Percentiles rank a stretch among this genome's conserved stretches.
phyloP scores from a whole-genome alignment of 345 rosid species.

The Eucalyptus curtisii region DNA sequence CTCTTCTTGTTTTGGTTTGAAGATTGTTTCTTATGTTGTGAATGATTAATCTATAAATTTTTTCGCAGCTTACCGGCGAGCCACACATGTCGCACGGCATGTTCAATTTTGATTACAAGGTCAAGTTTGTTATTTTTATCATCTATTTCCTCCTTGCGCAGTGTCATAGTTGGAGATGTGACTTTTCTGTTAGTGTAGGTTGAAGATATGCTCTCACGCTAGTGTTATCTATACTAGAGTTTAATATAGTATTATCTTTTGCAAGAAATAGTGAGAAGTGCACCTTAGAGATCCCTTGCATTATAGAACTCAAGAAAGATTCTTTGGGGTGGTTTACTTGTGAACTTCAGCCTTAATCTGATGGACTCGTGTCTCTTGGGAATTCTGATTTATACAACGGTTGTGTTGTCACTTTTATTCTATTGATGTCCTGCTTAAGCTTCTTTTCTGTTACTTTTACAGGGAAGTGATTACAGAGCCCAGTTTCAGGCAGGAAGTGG shows the following conservation, averaged over 20 bases:
- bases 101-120: slow-evolving; percentile 93
- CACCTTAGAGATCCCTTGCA: neutral
- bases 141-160: neutral
- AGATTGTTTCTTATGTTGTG: neutral
- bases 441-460: neutral
- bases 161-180: neutral
- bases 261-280: neutral
- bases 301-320: neutral
- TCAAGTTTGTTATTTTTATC: neutral
- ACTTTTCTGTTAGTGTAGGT: neutral
- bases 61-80: slow-evolving; percentile 67
- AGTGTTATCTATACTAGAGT: neutral
- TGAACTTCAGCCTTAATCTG: neutral
- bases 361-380: neutral
- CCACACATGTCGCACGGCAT: slow-evolving; percentile 82
- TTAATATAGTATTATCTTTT: neutral
- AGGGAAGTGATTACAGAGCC: slow-evolving; percentile 81
- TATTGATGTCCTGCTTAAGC: neutral
- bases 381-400: neutral
- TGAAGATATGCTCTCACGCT: neutral
- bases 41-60: neutral
- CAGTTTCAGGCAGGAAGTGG: slow-evolving; percentile 84
- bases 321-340: neutral
- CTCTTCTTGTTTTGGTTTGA: neutral
- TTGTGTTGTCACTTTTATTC: neutral